phyloP scores from a whole-genome alignment of 768 basidiomycete genomes.

The Mrakia frigida region DNA sequence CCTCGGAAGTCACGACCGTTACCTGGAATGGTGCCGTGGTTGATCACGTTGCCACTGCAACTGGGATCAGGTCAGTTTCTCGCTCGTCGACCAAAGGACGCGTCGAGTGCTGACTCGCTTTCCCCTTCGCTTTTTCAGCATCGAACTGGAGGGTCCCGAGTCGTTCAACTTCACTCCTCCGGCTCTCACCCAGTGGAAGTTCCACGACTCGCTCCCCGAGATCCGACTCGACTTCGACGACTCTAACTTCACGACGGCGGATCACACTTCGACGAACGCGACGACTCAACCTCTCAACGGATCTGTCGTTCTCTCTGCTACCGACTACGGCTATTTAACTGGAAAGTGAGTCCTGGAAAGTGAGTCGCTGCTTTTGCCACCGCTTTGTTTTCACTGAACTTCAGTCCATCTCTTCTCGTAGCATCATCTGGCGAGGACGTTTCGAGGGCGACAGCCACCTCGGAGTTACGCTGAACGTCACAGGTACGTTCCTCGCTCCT shows the following conservation, averaged over 20 bases:
- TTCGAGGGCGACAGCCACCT: conserved; percentile 3
- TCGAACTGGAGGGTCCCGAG: conserved; percentile 44
- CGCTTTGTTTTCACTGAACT: too few relatives aligned
- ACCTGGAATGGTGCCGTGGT: conserved; percentile 66
- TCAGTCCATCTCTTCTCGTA: too few relatives aligned
- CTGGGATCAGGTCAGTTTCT: background rate
- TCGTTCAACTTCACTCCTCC: conserved; percentile 36
- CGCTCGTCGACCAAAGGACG: background rate
- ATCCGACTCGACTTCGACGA: conserved; percentile 58
- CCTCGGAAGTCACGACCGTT: conserved; percentile 51
- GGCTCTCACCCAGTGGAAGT: conserved; percentile 64
- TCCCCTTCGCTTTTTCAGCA: conserved; percentile 46
- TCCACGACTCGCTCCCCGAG: conserved; percentile 70
- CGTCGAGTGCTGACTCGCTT: background rate
- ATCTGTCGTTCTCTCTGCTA: conserved; percentile 6
- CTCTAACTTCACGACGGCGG: conserved; percentile 49
- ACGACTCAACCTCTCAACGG: conserved; percentile 45
- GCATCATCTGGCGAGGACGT: conserved; percentile 13
- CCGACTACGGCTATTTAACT: conserved; percentile 10
- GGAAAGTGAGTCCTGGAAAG: conserved; percentile 5
- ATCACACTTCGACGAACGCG: conserved; percentile 61
- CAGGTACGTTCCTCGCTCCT: background rate
- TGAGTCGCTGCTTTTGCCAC: too few relatives aligned
- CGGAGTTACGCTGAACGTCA: background rate
- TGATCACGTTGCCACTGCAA: conserved; percentile 41